Evolutionary conservation across 2,329 filamentous ascomycete species (phyloP), one percentile per base, ranked within the genome.

Genomic region (Cryphonectria naterciae): DNA sequence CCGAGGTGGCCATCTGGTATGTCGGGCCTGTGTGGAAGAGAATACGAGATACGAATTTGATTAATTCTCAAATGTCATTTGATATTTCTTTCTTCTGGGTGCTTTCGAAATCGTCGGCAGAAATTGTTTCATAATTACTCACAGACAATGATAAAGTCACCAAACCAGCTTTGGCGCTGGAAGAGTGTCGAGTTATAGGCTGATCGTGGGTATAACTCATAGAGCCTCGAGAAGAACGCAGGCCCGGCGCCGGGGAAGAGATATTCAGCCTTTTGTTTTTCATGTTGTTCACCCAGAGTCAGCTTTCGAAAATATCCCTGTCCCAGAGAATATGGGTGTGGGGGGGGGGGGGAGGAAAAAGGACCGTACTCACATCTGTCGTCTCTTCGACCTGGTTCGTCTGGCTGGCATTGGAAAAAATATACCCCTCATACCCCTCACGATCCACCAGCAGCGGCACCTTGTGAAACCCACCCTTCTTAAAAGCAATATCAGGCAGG

Each of bases 381-480:
- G 68, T 69, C 54, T 69, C 68, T 32, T 69, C 68, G 4, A 62
- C 35, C 54, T 69, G 68, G 19, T n/a, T 69, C 13, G 68, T 66
- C 68, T 66, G 39, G 41, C 63, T 66, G 13, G 37, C 1, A 41
- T 69, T 69, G 41, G 68, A 66, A 32, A 69, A 69, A 22, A 58
- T n/a, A 7, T 52, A 25, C 4, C 68, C 68, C 25, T 69, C 68
- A 8, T 69, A 69, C 15, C 68, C 63, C 2, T 69, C 68, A 1
- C 63, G 68, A n/a, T 69, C 68, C 28, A 61, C 41, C 35, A 90
- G 84, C 0, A 84, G 78, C 0, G 88, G 88, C 0, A 90, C 82
- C 35, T 82, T 82, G 72, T 88, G 78, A 76, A 88, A 87, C 3
- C 82, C 83, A 0, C 86, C 87, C 19, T 83, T 68, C 2, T 78